A percentile compares a stretch with the other conserved stretches of the same genome.
These are phyloP conservation scores for Solanum virginianum DNA, from an alignment of 257 asterid genomes.

Conservation along the genomic window DNA sequence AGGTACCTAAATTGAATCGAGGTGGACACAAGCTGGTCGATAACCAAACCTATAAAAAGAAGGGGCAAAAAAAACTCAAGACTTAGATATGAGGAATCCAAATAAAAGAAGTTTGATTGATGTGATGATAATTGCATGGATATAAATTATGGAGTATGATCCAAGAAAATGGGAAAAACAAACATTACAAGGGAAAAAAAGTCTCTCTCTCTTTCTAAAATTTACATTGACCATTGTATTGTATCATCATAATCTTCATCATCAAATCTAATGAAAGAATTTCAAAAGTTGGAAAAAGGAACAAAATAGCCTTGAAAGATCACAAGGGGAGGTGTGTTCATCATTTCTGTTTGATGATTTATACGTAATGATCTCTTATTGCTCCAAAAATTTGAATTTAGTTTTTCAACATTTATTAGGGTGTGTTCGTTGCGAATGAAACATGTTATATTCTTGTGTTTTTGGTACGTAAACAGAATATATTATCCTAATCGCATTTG, in stretches of 20 bases:
- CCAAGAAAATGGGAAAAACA: neutral
- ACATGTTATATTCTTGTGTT: neutral
- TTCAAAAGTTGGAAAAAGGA: neutral
- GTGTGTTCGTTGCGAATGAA: neutral
- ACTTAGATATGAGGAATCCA: neutral
- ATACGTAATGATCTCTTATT: neutral
- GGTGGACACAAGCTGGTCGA: neutral
- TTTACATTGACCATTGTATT: neutral
- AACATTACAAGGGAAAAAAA: neutral
- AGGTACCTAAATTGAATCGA: neutral
- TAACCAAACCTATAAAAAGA: neutral
- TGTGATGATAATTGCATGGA: neutral
- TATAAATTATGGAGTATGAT: neutral
- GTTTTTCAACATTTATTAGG: neutral
- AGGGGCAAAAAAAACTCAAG: neutral
- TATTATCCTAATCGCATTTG: neutral
- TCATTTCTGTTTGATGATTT: neutral
- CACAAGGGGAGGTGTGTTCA: neutral
- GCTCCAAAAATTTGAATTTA: no score
- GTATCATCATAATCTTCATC: neutral
- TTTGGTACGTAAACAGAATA: neutral
- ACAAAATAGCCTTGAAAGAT: neutral
- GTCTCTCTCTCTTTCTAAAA: neutral
- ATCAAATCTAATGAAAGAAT: neutral
- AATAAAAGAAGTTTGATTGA: neutral